Base-by-base conservation (phyloP, 441 rosid genomes). In the Aquilaria agallochum region DNA sequence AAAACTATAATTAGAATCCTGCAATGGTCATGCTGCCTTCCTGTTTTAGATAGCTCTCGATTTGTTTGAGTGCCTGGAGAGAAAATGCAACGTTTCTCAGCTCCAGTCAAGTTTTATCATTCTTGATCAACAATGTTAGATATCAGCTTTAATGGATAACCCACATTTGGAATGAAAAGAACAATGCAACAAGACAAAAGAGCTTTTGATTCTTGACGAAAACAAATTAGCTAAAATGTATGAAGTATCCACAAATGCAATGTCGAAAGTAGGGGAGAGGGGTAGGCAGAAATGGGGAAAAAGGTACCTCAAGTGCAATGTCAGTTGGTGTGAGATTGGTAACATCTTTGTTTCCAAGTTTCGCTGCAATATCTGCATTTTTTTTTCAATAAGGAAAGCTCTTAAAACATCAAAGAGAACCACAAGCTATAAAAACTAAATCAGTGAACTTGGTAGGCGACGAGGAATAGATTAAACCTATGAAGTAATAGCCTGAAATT, bases 221-320 rank as follows among this genome's bases (percentile, higher is more conserved):
- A 5, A 36, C 8, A 34, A 34, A 34, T 34, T 3, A 6, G 56
- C 12, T 13, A 2, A 30, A 53, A 27, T 27, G 5, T 53, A 20
- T 20, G 27, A 20, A 20, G 27, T 20, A 20, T 20, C 27, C 1
- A 20, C 27, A 20, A 11, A 30, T 32, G 13, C 12, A 30, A 4
- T 31, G 12, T 9, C 20, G 8, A 36, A 15, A 5, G 7, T 9
- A 14, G 14, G 9, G 11, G 14, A 52, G 51, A 5, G 40, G 8
- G 31, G 48, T 8, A 58, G 50, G 55, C 14, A 48, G 62, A 45
- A 46, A 47, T 6, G 5, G 67, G 46, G 52, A 40, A 49, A 57
- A 53, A 58, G 50, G 59, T 31, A 91, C 96, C 96, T 88, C 96
- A 32, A 88, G 74, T 10, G 96, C 98, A 32, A 92, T 90, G 46